phyloP scores from a whole-genome alignment of 768 basidiomycete genomes.

The Hygrophorus russula region DNA sequence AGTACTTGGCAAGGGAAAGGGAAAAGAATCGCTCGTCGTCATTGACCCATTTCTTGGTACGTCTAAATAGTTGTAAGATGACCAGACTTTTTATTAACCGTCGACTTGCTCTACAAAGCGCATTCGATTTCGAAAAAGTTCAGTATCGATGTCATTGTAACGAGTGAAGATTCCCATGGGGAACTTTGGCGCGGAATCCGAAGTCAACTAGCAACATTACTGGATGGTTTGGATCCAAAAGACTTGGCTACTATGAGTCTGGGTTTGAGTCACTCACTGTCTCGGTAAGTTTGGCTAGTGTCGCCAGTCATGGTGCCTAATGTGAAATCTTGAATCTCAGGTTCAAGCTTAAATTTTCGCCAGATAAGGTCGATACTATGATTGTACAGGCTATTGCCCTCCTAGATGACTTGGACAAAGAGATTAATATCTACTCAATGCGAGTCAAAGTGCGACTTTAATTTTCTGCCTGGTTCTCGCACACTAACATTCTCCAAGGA shows the following conservation, averaged over 20 bases:
- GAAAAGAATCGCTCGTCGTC: constrained; percentile 76
- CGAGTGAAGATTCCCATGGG: constrained; percentile 32
- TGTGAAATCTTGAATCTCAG: constrained; percentile 34
- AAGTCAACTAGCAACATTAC: constrained; percentile 70
- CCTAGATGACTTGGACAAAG: constrained; percentile 97
- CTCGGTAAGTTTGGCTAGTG: constrained; percentile 40
- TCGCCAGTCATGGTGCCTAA: not conserved
- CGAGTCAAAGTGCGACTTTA: constrained; percentile 71
- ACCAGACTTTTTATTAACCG: not conserved
- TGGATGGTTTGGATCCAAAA: constrained; percentile 87
- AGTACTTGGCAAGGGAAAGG: constrained; percentile 82
- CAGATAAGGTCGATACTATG: constrained; percentile 99
- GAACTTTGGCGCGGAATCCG: constrained; percentile 97
- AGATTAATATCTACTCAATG: constrained; percentile 99
- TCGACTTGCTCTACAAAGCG: constrained; percentile 6
- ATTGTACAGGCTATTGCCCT: constrained; percentile 97
- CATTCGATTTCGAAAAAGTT: constrained; percentile 77
- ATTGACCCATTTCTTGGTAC: constrained; percentile 84
- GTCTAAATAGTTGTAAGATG: constrained; percentile 17
- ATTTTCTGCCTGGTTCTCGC: not conserved
- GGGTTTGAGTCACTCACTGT: constrained; percentile 94
- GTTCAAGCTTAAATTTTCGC: constrained; percentile 99
- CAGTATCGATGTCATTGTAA: constrained; percentile 73
- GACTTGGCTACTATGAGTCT: constrained; percentile 96
- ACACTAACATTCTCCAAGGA: constrained; percentile 41